Base-by-base conservation (phyloP, 805 yeast genomes). In the Yueomyces sp. region DNA sequence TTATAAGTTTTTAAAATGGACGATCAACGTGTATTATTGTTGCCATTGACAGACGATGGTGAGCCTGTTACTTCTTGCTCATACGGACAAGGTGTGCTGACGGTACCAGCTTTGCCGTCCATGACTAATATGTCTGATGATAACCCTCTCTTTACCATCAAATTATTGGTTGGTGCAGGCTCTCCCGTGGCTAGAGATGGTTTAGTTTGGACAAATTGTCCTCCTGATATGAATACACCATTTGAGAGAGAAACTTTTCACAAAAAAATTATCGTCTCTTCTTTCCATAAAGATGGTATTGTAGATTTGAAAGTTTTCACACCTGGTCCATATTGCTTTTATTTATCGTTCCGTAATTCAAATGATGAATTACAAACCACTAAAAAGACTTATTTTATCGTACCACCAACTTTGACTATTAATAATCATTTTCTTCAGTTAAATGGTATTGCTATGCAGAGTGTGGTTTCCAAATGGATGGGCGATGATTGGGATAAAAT, bases 381-480 rank as follows among this genome's bases (percentile, higher is more conserved):
- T 0, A 65, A 79, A 33, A 70, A 73, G 51, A 79, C 69, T 62
- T 79, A 80, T 60, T 85, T 90, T 60, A 80, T 77, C 31, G 94
- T 82, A 9, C 86, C 88, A 1, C 94, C 96, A 3, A 76, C 79
- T 11, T 69, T 90, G 45, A 65, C 67, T 38, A 66, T 85, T 44
- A 69, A 73, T 40, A 76, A 66, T 38, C 57, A 68, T 19, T 77
- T 70, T 50, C 52, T 88, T 31, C 81, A 90, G 1, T 72, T 88
- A 55, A 85, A 88, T 55, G 73, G 88, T 6, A 73, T 90, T 48
- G 81, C 85, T 40, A 67, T 90, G 57, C 92, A 88, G 61, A 76
- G 95, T 1, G 79, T 92, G 37, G 76, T 90, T 3, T 85, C 96
- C 37, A 90, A 90, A 65, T 86, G 96, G 90, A 75, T 88, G 65